These are phyloP conservation scores for Neofusicoccum ribis DNA, from an alignment of 2,329 filamentous ascomycete species.

Conservation along the genomic window DNA sequence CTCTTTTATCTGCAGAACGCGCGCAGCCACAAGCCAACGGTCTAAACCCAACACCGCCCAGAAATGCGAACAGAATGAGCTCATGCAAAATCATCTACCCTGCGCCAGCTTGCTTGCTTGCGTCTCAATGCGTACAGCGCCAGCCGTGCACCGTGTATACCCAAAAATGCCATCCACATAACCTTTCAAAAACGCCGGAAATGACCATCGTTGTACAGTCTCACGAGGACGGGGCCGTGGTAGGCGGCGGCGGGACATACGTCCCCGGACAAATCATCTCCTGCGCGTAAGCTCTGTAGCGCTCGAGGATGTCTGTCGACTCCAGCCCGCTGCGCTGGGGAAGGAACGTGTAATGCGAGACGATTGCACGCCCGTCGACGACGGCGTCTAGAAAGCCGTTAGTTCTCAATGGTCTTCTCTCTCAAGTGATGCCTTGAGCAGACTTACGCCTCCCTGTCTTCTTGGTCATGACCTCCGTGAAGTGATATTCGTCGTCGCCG, in stretches of 20 bases:
- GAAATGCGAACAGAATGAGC: background rate
- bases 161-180: background rate
- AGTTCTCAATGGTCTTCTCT: too few relatives aligned
- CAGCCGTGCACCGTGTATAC: background rate
- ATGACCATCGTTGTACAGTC: background rate
- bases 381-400: conserved; percentile 35
- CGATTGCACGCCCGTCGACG: conserved; percentile 57
- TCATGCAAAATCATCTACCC: background rate
- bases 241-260: background rate
- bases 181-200: background rate
- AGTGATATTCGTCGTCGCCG: conserved; percentile 51
- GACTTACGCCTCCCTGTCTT: conserved; percentile 39
- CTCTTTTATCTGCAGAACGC: too few relatives aligned
- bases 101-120: background rate
- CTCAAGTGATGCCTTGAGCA: background rate
- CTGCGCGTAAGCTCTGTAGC: conserved; percentile 55
- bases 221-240: too few relatives aligned
- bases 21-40: background rate
- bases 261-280: conserved; percentile 49
- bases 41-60: background rate
- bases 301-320: conserved; percentile 55
- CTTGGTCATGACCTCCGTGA: conserved; percentile 41
- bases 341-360: conserved; percentile 55
- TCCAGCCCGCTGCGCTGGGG: conserved; percentile 44
- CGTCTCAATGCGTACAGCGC: background rate